Conservation (phyloP, 2,329 filamentous ascomycete genomes). For the Pseudogymnoascus sp. region DNA sequence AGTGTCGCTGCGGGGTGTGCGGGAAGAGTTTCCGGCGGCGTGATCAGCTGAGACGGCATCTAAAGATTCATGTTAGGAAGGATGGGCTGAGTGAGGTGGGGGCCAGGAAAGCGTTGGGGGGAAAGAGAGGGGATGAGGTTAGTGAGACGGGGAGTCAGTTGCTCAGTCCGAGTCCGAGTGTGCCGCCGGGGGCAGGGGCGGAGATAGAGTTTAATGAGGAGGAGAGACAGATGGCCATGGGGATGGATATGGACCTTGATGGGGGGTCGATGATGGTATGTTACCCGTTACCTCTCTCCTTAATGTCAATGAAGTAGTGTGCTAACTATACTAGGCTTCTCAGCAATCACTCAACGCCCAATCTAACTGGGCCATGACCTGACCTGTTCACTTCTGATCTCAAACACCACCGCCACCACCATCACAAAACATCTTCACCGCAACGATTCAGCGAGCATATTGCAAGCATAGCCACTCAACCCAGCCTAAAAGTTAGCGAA, state of each 20-base stretch:
- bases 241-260: slow-evolving; percentile 25
- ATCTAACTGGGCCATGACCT: not conserved
- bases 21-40: slow-evolving; percentile 49
- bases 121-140: not conserved
- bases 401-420: not conserved
- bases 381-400: not conserved
- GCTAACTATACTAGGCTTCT: not conserved
- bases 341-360: not conserved
- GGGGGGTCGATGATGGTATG: slow-evolving; percentile 1
- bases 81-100: not conserved
- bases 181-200: not conserved
- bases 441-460: not conserved
- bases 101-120: not conserved
- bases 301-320: not conserved
- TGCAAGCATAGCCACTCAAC: not conserved
- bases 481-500: not conserved
- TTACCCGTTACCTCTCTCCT: not conserved
- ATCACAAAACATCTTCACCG: not conserved
- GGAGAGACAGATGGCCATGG: not conserved
- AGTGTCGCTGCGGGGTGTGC: slow-evolving; percentile 41
- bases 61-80: slow-evolving; percentile 26
- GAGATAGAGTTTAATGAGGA: slow-evolving; percentile 3
- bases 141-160: not conserved
- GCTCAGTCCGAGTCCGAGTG: not conserved
- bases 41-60: slow-evolving; percentile 52